These are phyloP conservation scores for Periconia sp. DNA, from an alignment of 2,329 filamentous ascomycete genomes.

Conservation along the genomic window DNA sequence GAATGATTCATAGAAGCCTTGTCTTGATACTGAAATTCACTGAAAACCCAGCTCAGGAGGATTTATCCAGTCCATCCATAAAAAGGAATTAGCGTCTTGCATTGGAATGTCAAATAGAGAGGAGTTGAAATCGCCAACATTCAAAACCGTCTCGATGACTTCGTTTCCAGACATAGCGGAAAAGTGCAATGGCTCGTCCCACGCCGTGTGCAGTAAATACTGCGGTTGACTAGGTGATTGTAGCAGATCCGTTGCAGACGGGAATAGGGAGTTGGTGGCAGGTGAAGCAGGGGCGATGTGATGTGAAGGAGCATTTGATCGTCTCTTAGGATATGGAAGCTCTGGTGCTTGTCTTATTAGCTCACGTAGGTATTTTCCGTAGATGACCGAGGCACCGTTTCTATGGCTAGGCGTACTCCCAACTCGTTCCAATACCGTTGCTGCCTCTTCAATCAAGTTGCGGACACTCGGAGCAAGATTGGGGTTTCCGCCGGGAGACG, in stretches of 20 bases:
- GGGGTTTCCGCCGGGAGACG: conserved; percentile 27
- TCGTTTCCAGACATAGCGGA: conserved; percentile 74
- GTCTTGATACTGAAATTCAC: too few species aligned
- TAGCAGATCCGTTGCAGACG: conserved; percentile 10
- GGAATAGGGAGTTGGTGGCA: conserved; percentile 7
- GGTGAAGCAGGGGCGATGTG: conserved; percentile 14
- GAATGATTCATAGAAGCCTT: too few species aligned
- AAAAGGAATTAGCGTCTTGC: conserved; percentile 55
- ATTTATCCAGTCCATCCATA: conserved; percentile 45
- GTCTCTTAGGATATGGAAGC: too few species aligned
- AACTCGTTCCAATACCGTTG: conserved; percentile 71
- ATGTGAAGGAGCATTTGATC: conserved; percentile 8
- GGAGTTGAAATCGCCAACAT: conserved; percentile 65
- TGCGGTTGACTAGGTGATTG: conserved; percentile 10
- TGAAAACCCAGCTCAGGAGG: conserved; percentile 38
- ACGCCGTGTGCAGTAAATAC: conserved; percentile 24
- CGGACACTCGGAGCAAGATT: conserved; percentile 42
- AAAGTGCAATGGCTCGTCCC: conserved; percentile 58
- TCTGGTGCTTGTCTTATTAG: conserved; percentile 37
- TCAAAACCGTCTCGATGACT: conserved; percentile 69
- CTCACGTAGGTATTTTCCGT: conserved; percentile 62
- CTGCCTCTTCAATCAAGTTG: conserved; percentile 66
- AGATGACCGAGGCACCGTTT: conserved; percentile 68
- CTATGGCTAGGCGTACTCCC: conserved; percentile 70
- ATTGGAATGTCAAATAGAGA: conserved; percentile 63